Evolutionary conservation across 163 green algal species (phyloP).

Genomic region (Botryococcus braunii): DNA sequence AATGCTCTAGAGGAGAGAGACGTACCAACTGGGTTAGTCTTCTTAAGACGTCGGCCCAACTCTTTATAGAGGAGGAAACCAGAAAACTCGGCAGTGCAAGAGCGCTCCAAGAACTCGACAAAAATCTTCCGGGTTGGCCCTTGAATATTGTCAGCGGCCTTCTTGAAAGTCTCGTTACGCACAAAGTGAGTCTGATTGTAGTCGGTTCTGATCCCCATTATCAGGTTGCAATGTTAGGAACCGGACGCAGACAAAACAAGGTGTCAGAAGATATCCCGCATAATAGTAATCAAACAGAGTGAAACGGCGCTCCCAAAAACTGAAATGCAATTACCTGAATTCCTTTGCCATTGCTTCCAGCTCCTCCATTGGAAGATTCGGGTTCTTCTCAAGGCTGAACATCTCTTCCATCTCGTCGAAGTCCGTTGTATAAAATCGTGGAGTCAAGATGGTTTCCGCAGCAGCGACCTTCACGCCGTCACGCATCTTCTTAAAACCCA

Average conservation of each 20-base stretch:
- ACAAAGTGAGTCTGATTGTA: conserved; percentile 99
- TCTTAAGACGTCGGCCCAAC: conserved; percentile 77
- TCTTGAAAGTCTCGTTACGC: conserved; percentile 85
- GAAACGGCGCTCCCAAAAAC: too few relatives aligned
- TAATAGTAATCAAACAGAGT: too few relatives aligned
- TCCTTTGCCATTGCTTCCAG: conserved; percentile 76
- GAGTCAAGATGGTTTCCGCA: conserved; percentile 66
- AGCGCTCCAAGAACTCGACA: conserved; percentile 98
- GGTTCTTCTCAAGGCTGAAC: conserved; percentile 69
- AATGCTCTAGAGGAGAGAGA: neutral
- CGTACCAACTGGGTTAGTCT: conserved; percentile 63
- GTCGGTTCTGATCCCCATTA: too few relatives aligned
- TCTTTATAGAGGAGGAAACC: conserved; percentile 99
- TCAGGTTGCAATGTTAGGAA: too few relatives aligned
- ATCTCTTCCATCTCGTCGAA: conserved; percentile 95
- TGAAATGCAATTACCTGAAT: too few relatives aligned
- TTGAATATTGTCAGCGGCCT: conserved; percentile 37
- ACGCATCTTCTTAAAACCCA: conserved; percentile 51
- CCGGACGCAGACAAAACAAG: too few relatives aligned
- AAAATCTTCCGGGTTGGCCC: conserved; percentile 88
- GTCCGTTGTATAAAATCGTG: conserved; percentile 86
- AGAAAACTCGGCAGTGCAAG: conserved; percentile 96
- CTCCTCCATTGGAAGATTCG: conserved; percentile 74
- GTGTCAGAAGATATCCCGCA: too few relatives aligned
- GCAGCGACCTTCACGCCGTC: conserved; percentile 44